These are phyloP conservation scores for Ceriops zippeliana DNA, from an alignment of 345 rosid genomes.

Conservation along the genomic window DNA sequence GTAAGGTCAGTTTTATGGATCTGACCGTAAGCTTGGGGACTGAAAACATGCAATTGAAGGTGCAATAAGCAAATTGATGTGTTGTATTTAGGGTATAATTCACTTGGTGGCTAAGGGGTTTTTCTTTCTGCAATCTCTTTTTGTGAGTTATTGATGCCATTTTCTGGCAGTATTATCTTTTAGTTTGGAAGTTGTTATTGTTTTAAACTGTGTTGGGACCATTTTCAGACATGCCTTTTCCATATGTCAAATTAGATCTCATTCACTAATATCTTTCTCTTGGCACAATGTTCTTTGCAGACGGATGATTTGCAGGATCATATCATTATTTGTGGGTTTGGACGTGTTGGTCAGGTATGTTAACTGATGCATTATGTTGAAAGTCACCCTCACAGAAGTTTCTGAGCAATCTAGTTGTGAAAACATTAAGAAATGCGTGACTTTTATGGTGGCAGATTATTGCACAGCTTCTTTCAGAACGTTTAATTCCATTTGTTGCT, in stretches of 20 bases:
- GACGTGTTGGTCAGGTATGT: constrained; percentile 93
- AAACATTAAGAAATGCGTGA: not conserved
- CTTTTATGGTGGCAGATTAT: constrained; percentile 55
- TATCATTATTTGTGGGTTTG: constrained; percentile 92
- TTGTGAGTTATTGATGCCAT: not conserved
- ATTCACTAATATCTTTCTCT: constrained; percentile 12
- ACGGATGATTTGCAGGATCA: constrained; percentile 99
- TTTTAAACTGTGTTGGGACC: not conserved
- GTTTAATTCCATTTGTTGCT: constrained; percentile 95
- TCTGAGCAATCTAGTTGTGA: too few species aligned
- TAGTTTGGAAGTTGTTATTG: not conserved
- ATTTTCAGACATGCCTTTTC: not conserved
- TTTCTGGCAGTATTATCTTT: not conserved
- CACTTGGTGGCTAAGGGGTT: too few species aligned
- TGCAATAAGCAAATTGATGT: too few species aligned
- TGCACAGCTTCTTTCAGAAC: constrained; percentile 97
- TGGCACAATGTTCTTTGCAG: constrained; percentile 43
- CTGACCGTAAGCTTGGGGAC: too few species aligned
- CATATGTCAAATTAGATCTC: not conserved
- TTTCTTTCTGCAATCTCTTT: too few species aligned
- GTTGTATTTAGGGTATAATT: too few species aligned
- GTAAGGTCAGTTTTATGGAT: too few species aligned
- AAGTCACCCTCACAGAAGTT: not conserved
- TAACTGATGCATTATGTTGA: not conserved
- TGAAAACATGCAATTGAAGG: too few species aligned